A percentile compares a stretch with the other conserved stretches of the same genome.
These are phyloP conservation scores for Neofusicoccum laricinum DNA, from an alignment of 2,329 filamentous ascomycete species.

Conservation along the genomic window DNA sequence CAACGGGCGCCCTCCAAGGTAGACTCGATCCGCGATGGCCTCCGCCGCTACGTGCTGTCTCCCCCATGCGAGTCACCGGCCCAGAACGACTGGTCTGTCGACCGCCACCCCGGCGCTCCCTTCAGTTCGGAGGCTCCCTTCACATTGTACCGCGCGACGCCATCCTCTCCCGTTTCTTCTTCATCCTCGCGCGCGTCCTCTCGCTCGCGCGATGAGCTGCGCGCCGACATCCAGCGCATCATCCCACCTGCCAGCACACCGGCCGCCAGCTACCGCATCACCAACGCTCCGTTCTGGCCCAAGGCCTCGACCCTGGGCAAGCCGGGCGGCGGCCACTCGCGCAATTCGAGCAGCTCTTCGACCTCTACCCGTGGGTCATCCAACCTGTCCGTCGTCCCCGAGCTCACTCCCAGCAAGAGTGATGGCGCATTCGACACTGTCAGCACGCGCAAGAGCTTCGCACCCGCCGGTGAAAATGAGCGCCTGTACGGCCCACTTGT, in stretches of 20 bases:
- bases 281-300: background rate
- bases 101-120: background rate
- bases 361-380: background rate
- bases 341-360: background rate
- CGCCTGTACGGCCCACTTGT: background rate
- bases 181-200: background rate
- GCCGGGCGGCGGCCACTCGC: background rate
- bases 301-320: background rate
- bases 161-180: background rate
- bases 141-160: background rate
- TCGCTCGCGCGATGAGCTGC: background rate
- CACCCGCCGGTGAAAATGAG: background rate
- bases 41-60: background rate
- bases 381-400: background rate
- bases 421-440: background rate
- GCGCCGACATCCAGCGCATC: background rate
- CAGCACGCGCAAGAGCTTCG: background rate
- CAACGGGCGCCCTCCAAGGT: background rate
- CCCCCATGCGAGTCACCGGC: background rate
- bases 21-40: background rate
- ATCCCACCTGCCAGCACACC: background rate
- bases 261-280: background rate
- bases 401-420: constrained; percentile 1
- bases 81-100: background rate
- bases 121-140: background rate